Evolutionary conservation across 306 rosid species (phyloP).

Genomic region (Sechiopsis laciniata): DNA sequence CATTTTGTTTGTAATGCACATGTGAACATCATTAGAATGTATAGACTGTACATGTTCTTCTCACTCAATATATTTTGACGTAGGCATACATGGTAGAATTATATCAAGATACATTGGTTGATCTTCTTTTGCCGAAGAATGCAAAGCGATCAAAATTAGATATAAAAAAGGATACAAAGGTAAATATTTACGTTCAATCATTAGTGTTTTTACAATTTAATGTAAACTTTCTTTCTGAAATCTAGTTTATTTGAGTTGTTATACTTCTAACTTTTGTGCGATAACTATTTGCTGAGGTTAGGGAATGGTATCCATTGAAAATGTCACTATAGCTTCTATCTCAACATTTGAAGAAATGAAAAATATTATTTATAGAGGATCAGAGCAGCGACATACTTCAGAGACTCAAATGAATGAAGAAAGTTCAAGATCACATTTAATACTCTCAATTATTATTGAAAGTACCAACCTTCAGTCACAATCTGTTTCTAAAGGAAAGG

Average conservation of each 20-base stretch:
- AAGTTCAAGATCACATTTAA: conserved; percentile 90
- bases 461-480: conserved; percentile 91
- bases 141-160: conserved; percentile 68
- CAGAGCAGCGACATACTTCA: conserved; percentile 64
- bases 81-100: conserved; percentile 91
- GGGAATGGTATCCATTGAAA: conserved; percentile 93
- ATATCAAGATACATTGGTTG: conserved; percentile 92
- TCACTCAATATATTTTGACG: conserved; percentile 20
- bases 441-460: conserved; percentile 73
- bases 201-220: background rate
- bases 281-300: conserved; percentile 32
- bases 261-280: conserved; percentile 4
- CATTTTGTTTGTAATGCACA: background rate
- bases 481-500: conserved; percentile 90
- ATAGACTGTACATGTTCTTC: background rate
- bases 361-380: conserved; percentile 66
- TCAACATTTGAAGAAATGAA: conserved; percentile 64
- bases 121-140: conserved; percentile 68
- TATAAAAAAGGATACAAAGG: conserved; percentile 92
- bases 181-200: conserved; percentile 18
- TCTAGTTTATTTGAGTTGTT: background rate
- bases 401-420: conserved; percentile 90
- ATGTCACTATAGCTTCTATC: conserved; percentile 57
- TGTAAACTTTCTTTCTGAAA: background rate
- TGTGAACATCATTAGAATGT: background rate